A percentile compares a stretch with the other conserved stretches of the same genome.
phyloP scores from a whole-genome alignment of 257 asterid species.

The Capsicum rhomboideum region DNA sequence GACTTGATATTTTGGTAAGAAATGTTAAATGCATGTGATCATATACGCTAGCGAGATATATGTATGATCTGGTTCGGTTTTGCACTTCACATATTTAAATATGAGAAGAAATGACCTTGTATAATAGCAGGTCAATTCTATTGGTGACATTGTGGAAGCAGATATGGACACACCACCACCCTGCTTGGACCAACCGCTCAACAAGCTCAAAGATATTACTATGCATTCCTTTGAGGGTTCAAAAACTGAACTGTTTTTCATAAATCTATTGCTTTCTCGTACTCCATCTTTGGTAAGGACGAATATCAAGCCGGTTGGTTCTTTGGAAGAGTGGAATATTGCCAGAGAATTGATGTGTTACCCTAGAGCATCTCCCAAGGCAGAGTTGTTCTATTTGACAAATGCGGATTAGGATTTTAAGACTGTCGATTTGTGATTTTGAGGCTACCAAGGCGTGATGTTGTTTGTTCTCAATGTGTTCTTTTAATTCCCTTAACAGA shows the following conservation, averaged over 20 bases:
- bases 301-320: not conserved
- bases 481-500: no score
- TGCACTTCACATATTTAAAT: no score
- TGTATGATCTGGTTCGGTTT: no score
- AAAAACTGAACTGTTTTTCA: not conserved
- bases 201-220: not conserved
- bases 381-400: not conserved
- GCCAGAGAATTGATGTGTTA: not conserved
- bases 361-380: not conserved
- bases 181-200: not conserved
- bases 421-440: no score
- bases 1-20: no score
- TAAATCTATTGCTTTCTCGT: not conserved
- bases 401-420: not conserved
- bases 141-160: accelerated
- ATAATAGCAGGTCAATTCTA: not conserved
- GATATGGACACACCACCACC: not conserved
- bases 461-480: no score
- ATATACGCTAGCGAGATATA: no score
- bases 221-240: no score
- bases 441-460: no score
- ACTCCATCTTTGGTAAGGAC: not conserved
- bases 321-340: not conserved
- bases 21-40: no score
- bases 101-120: no score